These are phyloP conservation scores for Myriosclerotinia scirpicola DNA, from an alignment of 2,329 filamentous ascomycete genomes.

Conservation along the genomic window DNA sequence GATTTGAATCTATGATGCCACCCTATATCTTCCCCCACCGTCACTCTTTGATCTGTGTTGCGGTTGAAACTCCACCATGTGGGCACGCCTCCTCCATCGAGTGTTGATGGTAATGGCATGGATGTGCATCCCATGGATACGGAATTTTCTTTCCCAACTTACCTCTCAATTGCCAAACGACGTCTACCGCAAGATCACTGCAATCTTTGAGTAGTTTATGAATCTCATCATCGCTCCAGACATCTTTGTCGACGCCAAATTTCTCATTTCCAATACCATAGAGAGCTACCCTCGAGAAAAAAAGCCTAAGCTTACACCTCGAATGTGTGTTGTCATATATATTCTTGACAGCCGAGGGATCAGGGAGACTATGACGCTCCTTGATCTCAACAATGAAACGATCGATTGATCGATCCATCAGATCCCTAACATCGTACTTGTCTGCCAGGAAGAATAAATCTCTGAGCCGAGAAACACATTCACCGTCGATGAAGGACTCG, in stretches of 20 bases:
- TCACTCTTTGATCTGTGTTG: neutral
- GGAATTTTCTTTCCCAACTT: neutral
- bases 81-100: neutral
- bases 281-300: neutral
- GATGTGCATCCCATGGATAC: neutral
- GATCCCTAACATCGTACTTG: neutral
- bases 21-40: neutral
- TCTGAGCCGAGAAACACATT: accelerated
- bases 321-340: neutral
- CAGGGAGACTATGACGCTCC: accelerated
- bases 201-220: neutral
- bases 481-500: no score
- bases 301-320: neutral
- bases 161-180: neutral
- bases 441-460: neutral
- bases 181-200: neutral
- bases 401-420: conserved; percentile 3
- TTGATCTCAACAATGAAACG: neutral
- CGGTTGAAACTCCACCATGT: neutral
- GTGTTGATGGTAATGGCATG: neutral
- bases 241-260: neutral
- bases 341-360: neutral
- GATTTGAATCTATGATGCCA: neutral
- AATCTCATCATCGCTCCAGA: neutral
- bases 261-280: neutral